Conservation (phyloP, 805 yeast species). For the Peterozyma toletana region DNA sequence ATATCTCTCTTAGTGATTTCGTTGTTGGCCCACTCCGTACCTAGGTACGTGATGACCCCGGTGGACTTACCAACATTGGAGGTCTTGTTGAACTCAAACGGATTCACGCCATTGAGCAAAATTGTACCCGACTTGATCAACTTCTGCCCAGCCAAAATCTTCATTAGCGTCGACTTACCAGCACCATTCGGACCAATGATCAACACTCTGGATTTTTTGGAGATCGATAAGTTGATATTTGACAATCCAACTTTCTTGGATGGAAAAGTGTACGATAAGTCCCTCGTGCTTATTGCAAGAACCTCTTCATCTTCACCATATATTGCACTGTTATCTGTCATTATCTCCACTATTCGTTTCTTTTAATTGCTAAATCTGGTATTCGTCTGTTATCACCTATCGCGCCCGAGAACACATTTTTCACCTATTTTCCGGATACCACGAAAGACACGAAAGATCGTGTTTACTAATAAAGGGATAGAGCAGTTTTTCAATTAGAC, state of each 20-base stretch:
- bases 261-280: conserved; percentile 66
- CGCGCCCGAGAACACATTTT: too few species aligned
- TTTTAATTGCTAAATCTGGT: too few species aligned
- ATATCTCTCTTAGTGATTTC: conserved; percentile 87
- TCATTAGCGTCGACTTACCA: conserved; percentile 85
- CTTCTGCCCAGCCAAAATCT: conserved; percentile 86
- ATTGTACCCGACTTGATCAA: conserved; percentile 69
- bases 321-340: too few species aligned
- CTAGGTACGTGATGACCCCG: conserved; percentile 59
- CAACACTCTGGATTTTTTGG: conserved; percentile 69
- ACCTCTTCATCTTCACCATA: conserved; percentile 1
- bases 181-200: conserved; percentile 96
- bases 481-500: too few species aligned
- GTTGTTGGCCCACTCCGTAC: conserved; percentile 97
- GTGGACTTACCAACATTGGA: conserved; percentile 8
- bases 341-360: too few species aligned
- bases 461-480: too few species aligned
- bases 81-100: conserved; percentile 41
- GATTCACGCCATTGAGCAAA: conserved; percentile 76
- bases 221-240: conserved; percentile 48
- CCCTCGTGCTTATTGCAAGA: conserved; percentile 52
- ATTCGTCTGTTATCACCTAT: too few species aligned
- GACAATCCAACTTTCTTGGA: conserved; percentile 58
- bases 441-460: too few species aligned
- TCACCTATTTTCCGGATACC: too few species aligned